Base-by-base conservation (phyloP, 73 alveolate genomes). In the Paramecium sonneborni region DNA sequence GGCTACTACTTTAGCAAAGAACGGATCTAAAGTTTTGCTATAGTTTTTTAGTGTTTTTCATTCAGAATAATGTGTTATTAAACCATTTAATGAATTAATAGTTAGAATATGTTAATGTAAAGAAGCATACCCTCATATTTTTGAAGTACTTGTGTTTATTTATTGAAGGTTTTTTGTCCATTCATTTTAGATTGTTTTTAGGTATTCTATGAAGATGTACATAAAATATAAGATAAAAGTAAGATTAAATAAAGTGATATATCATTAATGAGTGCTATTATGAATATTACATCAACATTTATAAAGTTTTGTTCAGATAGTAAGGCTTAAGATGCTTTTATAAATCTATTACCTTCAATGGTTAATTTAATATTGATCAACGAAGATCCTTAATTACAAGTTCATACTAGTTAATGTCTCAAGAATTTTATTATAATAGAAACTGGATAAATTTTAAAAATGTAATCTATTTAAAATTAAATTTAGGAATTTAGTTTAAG, bases 341-440 rank as follows among this genome's bases (percentile, higher is more conserved):
- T 88, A 21, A 43, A 52, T 26, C 57, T 88, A 20, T 69, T 88
- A 38, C 94, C 94, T 15, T 82, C 94, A 0, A 76, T 88, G 79
- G 91, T 88, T 38, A 88, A 88, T 70, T 48, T 88, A n/a, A 88
- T 88, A 30, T 21, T 88, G 52, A 82, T 88, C 37, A 88, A 88
- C 26, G 94, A 88, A 52, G 94, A 88, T 46, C 58, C 82, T 6
- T 44, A 76, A 44, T 70, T 88, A 39, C 48, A 88, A 44, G 85
- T 69, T 18, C 94, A 88, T 72, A 82, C 94, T 52, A 57, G 88
- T 20, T 41, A 69, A 69, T 88, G 94, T 82, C 55, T 88, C 37
- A 88, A 88, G 76, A 88, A 88, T 28, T 88, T 88, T 88, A 62
- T 88, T 69, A 88, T 69, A 6, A 56, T 88, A n/a, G 94, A 76